Conservation (phyloP, 306 rosid genomes). For the Morella rubra region DNA sequence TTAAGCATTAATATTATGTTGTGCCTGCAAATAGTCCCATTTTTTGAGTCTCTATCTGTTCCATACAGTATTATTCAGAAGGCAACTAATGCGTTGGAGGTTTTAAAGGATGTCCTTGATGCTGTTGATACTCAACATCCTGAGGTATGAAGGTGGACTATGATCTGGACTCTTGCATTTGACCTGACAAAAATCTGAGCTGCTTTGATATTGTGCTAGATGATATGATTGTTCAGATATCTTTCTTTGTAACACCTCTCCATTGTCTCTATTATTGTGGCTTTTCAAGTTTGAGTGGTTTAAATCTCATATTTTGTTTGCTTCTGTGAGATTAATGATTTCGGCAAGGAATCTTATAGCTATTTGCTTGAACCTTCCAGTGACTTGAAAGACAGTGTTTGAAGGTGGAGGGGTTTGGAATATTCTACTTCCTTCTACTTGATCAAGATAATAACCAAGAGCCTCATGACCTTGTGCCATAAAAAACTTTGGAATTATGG, state of each 20-base stretch:
- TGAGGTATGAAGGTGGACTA: conserved; percentile 58
- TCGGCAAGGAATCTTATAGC: background rate
- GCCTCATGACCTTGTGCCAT: background rate
- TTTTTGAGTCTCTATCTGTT: conserved; percentile 26
- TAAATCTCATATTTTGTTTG: background rate
- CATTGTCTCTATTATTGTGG: background rate
- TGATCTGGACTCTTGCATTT: conserved; percentile 3
- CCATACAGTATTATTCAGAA: conserved; percentile 76
- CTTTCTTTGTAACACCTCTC: conserved; percentile 8
- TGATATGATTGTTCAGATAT: background rate
- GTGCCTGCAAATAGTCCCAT: conserved; percentile 4
- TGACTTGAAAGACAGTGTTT: conserved; percentile 2
- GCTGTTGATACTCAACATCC: conserved; percentile 72
- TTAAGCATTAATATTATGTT: background rate
- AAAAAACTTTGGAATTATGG: background rate
- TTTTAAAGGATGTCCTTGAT: conserved; percentile 86
- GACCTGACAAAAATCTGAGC: background rate
- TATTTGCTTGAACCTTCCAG: background rate
- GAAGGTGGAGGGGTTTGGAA: background rate
- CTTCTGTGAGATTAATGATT: background rate
- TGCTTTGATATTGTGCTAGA: background rate
- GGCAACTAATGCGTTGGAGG: conserved; percentile 79
- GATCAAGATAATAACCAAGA: background rate
- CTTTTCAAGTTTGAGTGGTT: background rate
- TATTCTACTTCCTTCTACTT: background rate